Evolutionary conservation across 164 flowering plant species (phyloP), one percentile per base, ranked within the genome.

Genomic region (Cinnamomum micranthum): DNA sequence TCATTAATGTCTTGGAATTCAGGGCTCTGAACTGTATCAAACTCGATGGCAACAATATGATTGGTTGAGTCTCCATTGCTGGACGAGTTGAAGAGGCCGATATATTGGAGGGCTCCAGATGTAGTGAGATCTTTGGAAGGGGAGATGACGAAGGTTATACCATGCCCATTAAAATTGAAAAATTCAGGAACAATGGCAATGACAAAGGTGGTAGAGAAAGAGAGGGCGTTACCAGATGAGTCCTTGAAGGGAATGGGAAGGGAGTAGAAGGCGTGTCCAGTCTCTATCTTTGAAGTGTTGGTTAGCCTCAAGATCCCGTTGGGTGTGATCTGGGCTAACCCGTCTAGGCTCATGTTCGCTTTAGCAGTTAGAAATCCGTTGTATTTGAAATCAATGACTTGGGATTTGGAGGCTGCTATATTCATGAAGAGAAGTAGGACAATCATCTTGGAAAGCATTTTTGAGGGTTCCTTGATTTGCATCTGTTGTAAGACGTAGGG

Each of bases 221-320:
- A 67, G 13, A 67, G 0, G 17, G 47, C 47, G 11, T 0, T 67
- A 31, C 69, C 50, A 19, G 15, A 27, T 28, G 47, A 5, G 22
- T 67, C 19, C 50, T 33, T 67, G 69, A 67, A 67, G n/a, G 15
- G 10, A 6, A 67, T 15, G 24, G 69, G 69, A 25, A 1, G 2
- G 4, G 69, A 67, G 69, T 25, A 17, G 47, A 67, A 67, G 50
- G 69, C 69, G 2, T 19, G 69, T 27, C 69, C 47, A 6, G 11
- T 33, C 10, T 4, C 1, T 7, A 0, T 17, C 22, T 12, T 7
- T 20, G 66, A 24, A 9, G 3, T n/a, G 60, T 52, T 72, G 22
- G 79, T 77, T 28, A 77, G 71, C 66, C 17, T 71, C 25, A 77
- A 14, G 23, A 74, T 65, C 47, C 73, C 73, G 22, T 22, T 50